Conservation (phyloP, 129 eudicot genomes). For the Lactuca saligna region DNA sequence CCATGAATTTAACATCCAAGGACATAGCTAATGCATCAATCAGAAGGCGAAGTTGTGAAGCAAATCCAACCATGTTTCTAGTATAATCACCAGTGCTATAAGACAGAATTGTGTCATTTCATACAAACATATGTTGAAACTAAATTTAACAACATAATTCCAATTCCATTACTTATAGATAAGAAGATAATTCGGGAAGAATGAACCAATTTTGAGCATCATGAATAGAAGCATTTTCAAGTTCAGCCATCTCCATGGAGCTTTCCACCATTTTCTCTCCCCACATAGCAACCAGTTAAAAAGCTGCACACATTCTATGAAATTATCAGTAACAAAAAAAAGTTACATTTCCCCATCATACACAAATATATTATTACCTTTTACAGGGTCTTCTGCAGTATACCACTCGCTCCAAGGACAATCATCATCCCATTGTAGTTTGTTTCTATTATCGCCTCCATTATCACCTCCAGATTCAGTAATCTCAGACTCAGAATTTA, state of each 20-base stretch:
- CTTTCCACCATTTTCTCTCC: slow-evolving; percentile 67
- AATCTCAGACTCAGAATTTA: slow-evolving; percentile 44
- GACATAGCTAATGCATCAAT: slow-evolving; percentile 62
- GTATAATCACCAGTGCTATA: slow-evolving; percentile 40
- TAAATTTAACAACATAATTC: not conserved
- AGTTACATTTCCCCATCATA: too few species aligned
- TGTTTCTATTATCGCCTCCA: slow-evolving; percentile 44
- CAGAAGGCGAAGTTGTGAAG: slow-evolving; percentile 75
- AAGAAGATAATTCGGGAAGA: slow-evolving; percentile 54
- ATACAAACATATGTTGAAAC: too few species aligned
- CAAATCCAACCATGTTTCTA: slow-evolving; percentile 21
- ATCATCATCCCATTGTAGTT: slow-evolving; percentile 86
- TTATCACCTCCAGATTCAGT: slow-evolving; percentile 41
- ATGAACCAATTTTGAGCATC: slow-evolving; percentile 25
- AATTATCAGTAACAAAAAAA: too few species aligned
- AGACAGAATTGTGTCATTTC: not conserved
- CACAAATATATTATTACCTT: slow-evolving; percentile 41
- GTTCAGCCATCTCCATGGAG: slow-evolving; percentile 91
- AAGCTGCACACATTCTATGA: not conserved
- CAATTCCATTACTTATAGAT: slow-evolving; percentile 47
- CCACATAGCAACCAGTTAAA: slow-evolving; percentile 67
- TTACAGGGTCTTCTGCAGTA: slow-evolving; percentile 86
- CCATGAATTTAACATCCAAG: slow-evolving; percentile 68
- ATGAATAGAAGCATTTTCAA: slow-evolving; percentile 19
- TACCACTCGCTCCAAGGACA: slow-evolving; percentile 97